phyloP scores from a whole-genome alignment of 176 grass and related monocot genomes.

The Avena atlantica region DNA sequence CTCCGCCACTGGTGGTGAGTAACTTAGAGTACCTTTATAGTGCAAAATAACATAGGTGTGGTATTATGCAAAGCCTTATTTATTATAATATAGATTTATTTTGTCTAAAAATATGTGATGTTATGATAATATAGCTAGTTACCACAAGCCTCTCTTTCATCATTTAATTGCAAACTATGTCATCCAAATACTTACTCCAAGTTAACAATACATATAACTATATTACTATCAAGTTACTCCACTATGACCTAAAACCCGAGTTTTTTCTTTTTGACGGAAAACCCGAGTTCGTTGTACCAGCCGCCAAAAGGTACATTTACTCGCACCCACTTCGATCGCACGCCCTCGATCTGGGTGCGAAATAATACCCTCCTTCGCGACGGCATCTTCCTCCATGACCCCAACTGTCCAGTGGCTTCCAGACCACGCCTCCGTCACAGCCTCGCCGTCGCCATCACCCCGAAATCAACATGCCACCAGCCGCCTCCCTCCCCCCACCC shows the following conservation, averaged over 20 bases:
- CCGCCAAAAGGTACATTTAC: neutral
- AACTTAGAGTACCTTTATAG: no score
- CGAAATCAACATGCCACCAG: constrained; percentile 44
- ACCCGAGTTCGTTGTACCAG: neutral
- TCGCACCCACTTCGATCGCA: neutral
- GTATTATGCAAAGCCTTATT: no score
- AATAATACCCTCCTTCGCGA: neutral
- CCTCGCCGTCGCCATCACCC: constrained; percentile 33
- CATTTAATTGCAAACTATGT: no score
- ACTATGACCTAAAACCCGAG: neutral
- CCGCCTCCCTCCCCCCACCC: neutral
- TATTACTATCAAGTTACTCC: no score
- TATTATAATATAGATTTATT: no score
- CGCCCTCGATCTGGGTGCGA: neutral
- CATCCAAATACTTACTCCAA: no score
- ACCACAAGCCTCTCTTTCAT: no score
- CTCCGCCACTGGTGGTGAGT: no score
- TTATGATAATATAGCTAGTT: no score
- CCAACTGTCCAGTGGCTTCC: neutral
- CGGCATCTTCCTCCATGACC: neutral
- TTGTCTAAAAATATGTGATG: no score
- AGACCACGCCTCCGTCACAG: constrained; percentile 20
- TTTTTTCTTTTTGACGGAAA: neutral
- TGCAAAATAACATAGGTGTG: no score
- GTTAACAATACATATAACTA: no score